Percentiles rank a stretch among this genome's conserved stretches.
Conservation (phyloP, 2,329 filamentous ascomycete genomes). For the Colletotrichum eremochloae region DNA sequence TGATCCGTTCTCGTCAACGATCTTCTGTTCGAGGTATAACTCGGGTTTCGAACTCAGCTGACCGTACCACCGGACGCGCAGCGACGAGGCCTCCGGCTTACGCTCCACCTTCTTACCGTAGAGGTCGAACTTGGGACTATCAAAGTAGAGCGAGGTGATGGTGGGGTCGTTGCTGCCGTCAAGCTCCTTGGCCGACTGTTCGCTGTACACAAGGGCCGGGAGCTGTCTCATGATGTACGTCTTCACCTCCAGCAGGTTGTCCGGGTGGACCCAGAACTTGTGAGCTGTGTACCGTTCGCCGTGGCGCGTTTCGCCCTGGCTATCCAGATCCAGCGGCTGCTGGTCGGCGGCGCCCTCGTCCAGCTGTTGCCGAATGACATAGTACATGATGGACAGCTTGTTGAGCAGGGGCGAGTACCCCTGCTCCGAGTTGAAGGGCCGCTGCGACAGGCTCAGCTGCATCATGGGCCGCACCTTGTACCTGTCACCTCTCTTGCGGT, state of each 20-base stretch:
- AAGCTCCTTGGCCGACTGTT: conserved; percentile 84
- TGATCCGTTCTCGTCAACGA: conserved; percentile 79
- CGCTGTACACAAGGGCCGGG: conserved; percentile 93
- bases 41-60: conserved; percentile 83
- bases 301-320: conserved; percentile 69
- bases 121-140: conserved; percentile 86
- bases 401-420: conserved; percentile 92
- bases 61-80: conserved; percentile 93
- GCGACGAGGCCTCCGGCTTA: conserved; percentile 80
- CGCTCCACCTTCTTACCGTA: conserved; percentile 89
- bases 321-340: conserved; percentile 60
- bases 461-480: conserved; percentile 94
- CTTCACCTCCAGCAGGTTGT: conserved; percentile 97
- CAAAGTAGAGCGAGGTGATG: conserved; percentile 96
- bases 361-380: conserved; percentile 87
- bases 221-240: conserved; percentile 92
- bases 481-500: conserved; percentile 86
- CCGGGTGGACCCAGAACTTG: conserved; percentile 97
- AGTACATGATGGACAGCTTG: conserved; percentile 95
- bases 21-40: conserved; percentile 91
- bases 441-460: conserved; percentile 87
- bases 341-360: conserved; percentile 66
- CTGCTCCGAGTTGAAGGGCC: conserved; percentile 92
- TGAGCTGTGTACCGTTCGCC: conserved; percentile 85
- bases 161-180: conserved; percentile 88